Evolutionary conservation across 768 basidiomycete species (phyloP), one percentile per base, ranked within the genome.

Genomic region (Naganishia kalamii): DNA sequence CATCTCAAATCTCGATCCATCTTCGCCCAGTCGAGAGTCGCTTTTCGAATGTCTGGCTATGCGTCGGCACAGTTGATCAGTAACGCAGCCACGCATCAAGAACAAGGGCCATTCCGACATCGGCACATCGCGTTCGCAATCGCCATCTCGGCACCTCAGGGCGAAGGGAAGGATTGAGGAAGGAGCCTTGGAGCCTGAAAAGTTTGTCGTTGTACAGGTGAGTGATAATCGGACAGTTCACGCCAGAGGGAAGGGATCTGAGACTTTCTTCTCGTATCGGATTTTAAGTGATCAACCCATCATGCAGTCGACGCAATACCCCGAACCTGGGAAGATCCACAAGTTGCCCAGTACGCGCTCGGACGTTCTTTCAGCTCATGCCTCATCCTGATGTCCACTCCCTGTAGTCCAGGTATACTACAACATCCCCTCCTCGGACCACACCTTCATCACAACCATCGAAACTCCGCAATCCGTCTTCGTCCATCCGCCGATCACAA

Each of bases 321-420:
- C 54, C 30, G 54, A 57, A 35, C 54, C 63, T 23, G 63, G 63
- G 27, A 64, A 64, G 30, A 64, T 64, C 51, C 47, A 64, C 30
- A 64, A 64, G 21, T 21, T 64, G 23, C 63, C 63, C 4, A 52
- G 63, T 57, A 52, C 8, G 63, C 48, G 4, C 19, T 25, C n/a
- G n/a, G n/a, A n/a, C n/a, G 19, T 21, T 27, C 30, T 23, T 30
- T 13, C 49, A 5, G 17, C 48, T 23, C 30, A 2, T 19, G 4
- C n/a, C 37, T 25, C 25, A 6, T 47, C 5, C 43, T 30, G 33
- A 7, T 23, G 33, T 35, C 33, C 23, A 21, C 57, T n/a, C n/a
- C n/a, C n/a, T n/a, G n/a, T n/a, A 65, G 64, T 65, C 47, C 52
- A 54, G 32, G 44, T 65, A 30, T 65, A 35, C 44, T 65, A 65